A percentile compares a stretch with the other conserved stretches of the same genome.
Conservation (phyloP, 1,284 basidiomycete genomes). For the Phellopilus nigrolimitatus region DNA sequence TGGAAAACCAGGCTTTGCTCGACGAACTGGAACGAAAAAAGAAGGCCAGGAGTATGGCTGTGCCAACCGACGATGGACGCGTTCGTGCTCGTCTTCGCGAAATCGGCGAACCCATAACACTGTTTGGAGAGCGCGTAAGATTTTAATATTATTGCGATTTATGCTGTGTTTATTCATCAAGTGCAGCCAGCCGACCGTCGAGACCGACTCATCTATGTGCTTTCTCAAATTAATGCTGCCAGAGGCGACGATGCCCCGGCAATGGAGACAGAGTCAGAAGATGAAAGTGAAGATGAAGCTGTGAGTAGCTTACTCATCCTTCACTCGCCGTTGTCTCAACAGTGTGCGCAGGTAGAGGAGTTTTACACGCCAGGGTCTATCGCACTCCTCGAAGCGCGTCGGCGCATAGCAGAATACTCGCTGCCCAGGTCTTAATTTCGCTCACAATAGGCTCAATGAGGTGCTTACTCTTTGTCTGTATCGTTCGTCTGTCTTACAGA, state of each 20-base stretch:
- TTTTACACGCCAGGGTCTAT: constrained; percentile 93
- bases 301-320: constrained; percentile 35
- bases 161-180: constrained; percentile 22
- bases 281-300: constrained; percentile 76
- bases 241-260: constrained; percentile 69
- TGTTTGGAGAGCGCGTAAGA: constrained; percentile 94
- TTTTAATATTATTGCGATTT: neutral
- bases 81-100: constrained; percentile 87
- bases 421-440: constrained; percentile 81
- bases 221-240: constrained; percentile 85
- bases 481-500: constrained; percentile 47
- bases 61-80: constrained; percentile 94
- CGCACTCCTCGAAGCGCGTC: constrained; percentile 79
- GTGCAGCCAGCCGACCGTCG: constrained; percentile 77
- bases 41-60: constrained; percentile 87
- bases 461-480: constrained; percentile 65
- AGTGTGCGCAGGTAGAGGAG: constrained; percentile 68
- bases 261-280: constrained; percentile 55
- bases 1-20: constrained; percentile 78
- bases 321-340: constrained; percentile 3
- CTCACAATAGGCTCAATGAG: constrained; percentile 55
- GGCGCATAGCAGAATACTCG: constrained; percentile 87
- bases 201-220: constrained; percentile 89
- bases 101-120: constrained; percentile 92
- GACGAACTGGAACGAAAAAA: constrained; percentile 96